A percentile compares a stretch with the other conserved stretches of the same genome.
Evolutionary conservation across 2,329 filamentous ascomycete genomes (phyloP).

Genomic region (Didymella segeticola): DNA sequence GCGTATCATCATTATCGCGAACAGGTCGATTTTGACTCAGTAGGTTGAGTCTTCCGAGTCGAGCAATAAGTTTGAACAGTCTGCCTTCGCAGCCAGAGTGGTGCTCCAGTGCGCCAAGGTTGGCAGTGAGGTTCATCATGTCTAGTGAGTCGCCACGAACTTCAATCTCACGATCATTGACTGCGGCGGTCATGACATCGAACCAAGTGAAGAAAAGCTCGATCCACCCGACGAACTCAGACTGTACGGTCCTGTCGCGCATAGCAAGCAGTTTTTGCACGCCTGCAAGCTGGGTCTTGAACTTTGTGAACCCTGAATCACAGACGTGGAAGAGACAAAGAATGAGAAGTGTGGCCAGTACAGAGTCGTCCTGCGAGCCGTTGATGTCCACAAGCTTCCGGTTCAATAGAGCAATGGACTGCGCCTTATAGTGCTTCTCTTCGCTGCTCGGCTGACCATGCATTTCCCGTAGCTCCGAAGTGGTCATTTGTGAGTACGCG

Average conservation of each 20-base stretch:
- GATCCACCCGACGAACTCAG: slow-evolving; percentile 82
- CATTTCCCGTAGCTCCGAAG: slow-evolving; percentile 48
- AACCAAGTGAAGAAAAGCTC: slow-evolving; percentile 94
- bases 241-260: slow-evolving; percentile 67
- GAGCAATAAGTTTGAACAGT: slow-evolving; percentile 84
- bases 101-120: slow-evolving; percentile 80
- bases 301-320: slow-evolving; percentile 90
- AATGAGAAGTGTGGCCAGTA: slow-evolving; percentile 84
- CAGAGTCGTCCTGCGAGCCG: slow-evolving; percentile 81
- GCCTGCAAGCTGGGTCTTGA: slow-evolving; percentile 90
- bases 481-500: slow-evolving; percentile 47
- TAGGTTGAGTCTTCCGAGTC: slow-evolving; percentile 83
- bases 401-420: slow-evolving; percentile 84
- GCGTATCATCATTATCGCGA: slow-evolving; percentile 45
- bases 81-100: slow-evolving; percentile 85
- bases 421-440: slow-evolving; percentile 83
- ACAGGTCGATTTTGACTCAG: slow-evolving; percentile 72
- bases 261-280: slow-evolving; percentile 88
- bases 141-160: slow-evolving; percentile 69
- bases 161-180: slow-evolving; percentile 90
- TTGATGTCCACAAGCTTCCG: slow-evolving; percentile 78
- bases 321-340: slow-evolving; percentile 93
- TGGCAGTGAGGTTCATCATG: slow-evolving; percentile 67
- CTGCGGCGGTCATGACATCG: slow-evolving; percentile 88
- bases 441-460: slow-evolving; percentile 69